A percentile compares a stretch with the other conserved stretches of the same genome.
Evolutionary conservation across 495 filamentous ascomycete species (phyloP).

Genomic region (Hypoxylon crocopeplum): DNA sequence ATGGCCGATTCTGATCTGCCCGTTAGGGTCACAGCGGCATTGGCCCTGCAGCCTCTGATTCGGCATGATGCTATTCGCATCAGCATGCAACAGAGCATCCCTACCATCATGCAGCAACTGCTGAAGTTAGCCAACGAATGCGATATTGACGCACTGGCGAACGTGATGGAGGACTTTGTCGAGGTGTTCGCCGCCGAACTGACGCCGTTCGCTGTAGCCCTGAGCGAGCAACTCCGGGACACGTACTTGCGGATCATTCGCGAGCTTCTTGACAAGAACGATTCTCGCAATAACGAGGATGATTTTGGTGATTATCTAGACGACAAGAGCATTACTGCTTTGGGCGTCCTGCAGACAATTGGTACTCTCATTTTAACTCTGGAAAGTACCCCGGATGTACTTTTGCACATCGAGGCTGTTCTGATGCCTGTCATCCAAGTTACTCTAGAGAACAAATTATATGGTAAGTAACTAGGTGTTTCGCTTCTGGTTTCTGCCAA

Average conservation of each 20-base stretch:
- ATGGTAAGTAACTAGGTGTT: constrained; percentile 55
- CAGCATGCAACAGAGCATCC: constrained; percentile 96
- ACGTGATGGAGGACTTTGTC: constrained; percentile 99
- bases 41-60: constrained; percentile 94
- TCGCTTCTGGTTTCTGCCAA: not conserved
- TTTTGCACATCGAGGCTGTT: constrained; percentile 91
- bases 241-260: constrained; percentile 94
- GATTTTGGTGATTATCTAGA: constrained; percentile 89
- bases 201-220: constrained; percentile 96
- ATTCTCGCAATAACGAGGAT: constrained; percentile 74
- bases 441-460: constrained; percentile 96
- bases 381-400: constrained; percentile 94
- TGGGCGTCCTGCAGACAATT: constrained; percentile 97
- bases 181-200: constrained; percentile 96
- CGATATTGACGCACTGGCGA: constrained; percentile 92
- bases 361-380: constrained; percentile 95
- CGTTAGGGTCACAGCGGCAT: constrained; percentile 91
- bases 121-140: constrained; percentile 96
- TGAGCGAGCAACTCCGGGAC: constrained; percentile 95
- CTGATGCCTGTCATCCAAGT: constrained; percentile 96
- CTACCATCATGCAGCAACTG: constrained; percentile 99
- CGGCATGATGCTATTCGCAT: constrained; percentile 91
- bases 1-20: constrained; percentile 93
- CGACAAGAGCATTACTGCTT: constrained; percentile 96
- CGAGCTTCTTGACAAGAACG: constrained; percentile 85